Base-by-base conservation (phyloP, 2,329 filamentous ascomycete genomes). In the Dothideomycetes sp. region DNA sequence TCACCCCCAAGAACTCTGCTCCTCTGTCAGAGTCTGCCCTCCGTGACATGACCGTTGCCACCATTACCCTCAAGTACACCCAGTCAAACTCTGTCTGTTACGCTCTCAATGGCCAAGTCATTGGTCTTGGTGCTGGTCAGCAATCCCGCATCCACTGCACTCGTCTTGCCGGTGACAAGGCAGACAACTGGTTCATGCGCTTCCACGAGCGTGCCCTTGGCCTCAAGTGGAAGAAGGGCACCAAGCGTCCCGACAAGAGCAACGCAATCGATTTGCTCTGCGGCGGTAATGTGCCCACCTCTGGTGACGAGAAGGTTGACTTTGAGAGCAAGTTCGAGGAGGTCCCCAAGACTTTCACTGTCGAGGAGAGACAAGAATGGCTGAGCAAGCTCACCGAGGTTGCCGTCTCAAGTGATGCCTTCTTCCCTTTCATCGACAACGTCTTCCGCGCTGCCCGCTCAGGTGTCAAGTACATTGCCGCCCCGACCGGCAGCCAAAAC, bases 1-100 rank as follows among this genome's bases (percentile, higher is more conserved):
- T 96, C 58, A 86, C 84, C 11, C 88, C 89, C 47, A 93, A 94
- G 69, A 79, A 85, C 52, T 72, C 77, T 37, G 64, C 69, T 30
- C 36, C 45, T 9, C 75, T 98, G 15, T 76, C 88, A 30, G 85
- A 91, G 54, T 73, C 76, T 41, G 91, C 91, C 38, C 73, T 89
- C 45, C 80, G 89, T 45, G 91, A 98, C 57, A 70, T 98, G 48
- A 88, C 89, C 19, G 82, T 98, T 34, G 91, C 91, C 40, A 98
- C 91, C 41, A 95, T 98, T 57, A 87, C 91, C 24, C 74, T 96
- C 54, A 98, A 98, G 69, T 98, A 94, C 71, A 98, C 91, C 1
- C 88, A 98, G 68, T 94, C 87, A 59, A 98, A 98, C 76, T 95
- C 88, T 18, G 91, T 98, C 48, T 96, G 89, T 75, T 98, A 96